Evolutionary conservation across 768 basidiomycete species (phyloP).

Genomic region (Neoboletus magnificus): DNA sequence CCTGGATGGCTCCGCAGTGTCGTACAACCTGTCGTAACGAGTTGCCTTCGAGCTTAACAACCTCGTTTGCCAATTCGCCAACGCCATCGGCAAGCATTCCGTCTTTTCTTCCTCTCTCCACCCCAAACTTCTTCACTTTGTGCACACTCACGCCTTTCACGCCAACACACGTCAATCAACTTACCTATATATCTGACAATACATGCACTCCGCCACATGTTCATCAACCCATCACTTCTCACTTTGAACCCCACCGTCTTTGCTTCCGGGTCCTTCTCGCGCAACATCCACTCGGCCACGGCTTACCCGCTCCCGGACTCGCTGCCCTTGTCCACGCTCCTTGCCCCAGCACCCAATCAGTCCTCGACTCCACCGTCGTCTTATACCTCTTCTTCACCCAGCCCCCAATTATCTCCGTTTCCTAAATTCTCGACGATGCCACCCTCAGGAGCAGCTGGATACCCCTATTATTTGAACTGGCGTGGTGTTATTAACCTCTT

Average conservation of each 20-base stretch:
- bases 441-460: background rate
- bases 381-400: background rate
- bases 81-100: slow-evolving; percentile 6
- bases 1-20: slow-evolving; percentile 6
- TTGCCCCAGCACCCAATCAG: slow-evolving; percentile 6
- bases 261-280: slow-evolving; percentile 7
- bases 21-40: slow-evolving; percentile 16
- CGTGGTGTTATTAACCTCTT: background rate
- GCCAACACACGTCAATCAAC: slow-evolving; percentile 12
- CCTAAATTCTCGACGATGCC: slow-evolving; percentile 2
- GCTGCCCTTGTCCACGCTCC: slow-evolving; percentile 20
- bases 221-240: slow-evolving; percentile 20
- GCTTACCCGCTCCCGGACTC: slow-evolving; percentile 10
- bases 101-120: slow-evolving; percentile 12
- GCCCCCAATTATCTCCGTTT: background rate
- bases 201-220: slow-evolving; percentile 32
- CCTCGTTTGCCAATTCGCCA: slow-evolving; percentile 6
- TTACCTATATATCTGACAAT: slow-evolving; percentile 16
- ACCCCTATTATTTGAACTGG: background rate
- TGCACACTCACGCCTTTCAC: slow-evolving; percentile 26
- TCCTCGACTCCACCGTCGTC: slow-evolving; percentile 1
- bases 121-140: slow-evolving; percentile 11
- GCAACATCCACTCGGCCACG: slow-evolving; percentile 5
- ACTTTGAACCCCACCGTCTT: slow-evolving; percentile 14
- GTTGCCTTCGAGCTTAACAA: background rate